These are phyloP conservation scores for Canariomyces notabilis DNA, from an alignment of 2,329 filamentous ascomycete genomes.

Conservation along the genomic window DNA sequence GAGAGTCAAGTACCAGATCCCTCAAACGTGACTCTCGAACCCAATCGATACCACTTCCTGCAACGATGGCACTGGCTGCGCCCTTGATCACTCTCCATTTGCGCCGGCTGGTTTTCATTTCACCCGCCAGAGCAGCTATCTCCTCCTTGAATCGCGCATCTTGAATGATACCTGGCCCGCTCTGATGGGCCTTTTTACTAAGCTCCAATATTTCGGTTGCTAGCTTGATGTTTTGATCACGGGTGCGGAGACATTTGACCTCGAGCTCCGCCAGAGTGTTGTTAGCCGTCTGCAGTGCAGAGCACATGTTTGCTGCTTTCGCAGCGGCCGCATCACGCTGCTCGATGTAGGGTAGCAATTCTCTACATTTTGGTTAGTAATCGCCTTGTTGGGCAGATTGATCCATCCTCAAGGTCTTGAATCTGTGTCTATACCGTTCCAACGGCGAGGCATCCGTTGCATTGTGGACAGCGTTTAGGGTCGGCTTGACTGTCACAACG, in stretches of 20 bases:
- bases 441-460: conserved; percentile 58
- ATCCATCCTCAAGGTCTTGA: too few relatives aligned
- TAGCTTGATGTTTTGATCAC: conserved; percentile 57
- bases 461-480: conserved; percentile 70
- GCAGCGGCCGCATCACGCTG: conserved; percentile 64
- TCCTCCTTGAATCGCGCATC: conserved; percentile 45
- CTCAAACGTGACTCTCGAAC: conserved; percentile 61
- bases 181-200: conserved; percentile 35
- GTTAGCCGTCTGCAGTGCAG: conserved; percentile 46
- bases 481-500: conserved; percentile 67
- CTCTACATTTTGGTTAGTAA: conserved; percentile 40
- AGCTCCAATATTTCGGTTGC: conserved; percentile 60
- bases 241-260: conserved; percentile 51
- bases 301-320: conserved; percentile 54
- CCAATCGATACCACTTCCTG: conserved; percentile 81
- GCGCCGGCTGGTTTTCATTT: conserved; percentile 58
- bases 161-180: conserved; percentile 47
- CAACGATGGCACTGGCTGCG: conserved; percentile 71
- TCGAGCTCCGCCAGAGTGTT: conserved; percentile 53
- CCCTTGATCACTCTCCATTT: conserved; percentile 73
- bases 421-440: conserved; percentile 55
- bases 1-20: conserved; percentile 63
- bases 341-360: conserved; percentile 61
- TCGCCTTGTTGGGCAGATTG: neutral
- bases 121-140: conserved; percentile 52